These are phyloP conservation scores for Paracoccidioides lutzii DNA, from an alignment of 2,329 filamentous ascomycete genomes.

Conservation along the genomic window DNA sequence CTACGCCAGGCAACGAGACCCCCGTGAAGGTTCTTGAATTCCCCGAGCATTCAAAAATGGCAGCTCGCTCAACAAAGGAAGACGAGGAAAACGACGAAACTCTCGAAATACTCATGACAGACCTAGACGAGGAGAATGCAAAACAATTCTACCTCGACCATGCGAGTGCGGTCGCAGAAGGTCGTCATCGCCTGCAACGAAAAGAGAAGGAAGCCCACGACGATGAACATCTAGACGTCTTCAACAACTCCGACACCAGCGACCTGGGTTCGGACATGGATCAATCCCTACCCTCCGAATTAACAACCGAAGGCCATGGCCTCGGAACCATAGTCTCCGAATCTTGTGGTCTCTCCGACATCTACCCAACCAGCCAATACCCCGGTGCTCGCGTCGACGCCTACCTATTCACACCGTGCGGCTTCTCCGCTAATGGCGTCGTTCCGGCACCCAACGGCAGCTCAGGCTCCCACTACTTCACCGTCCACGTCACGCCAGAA, in stretches of 20 bases:
- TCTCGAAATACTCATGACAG: constrained; percentile 55
- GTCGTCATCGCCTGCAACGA: constrained; percentile 56
- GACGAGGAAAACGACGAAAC: constrained; percentile 35
- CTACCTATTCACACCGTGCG: constrained; percentile 91
- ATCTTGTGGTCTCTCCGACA: constrained; percentile 70
- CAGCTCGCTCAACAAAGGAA: constrained; percentile 10
- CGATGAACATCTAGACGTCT: constrained; percentile 55
- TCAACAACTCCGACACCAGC: constrained; percentile 56
- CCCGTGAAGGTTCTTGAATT: constrained; percentile 47
- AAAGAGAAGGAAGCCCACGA: constrained; percentile 42
- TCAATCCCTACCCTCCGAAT: constrained; percentile 50
- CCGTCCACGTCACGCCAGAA: constrained; percentile 94
- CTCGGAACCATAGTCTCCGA: constrained; percentile 88
- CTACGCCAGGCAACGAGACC: constrained; percentile 51
- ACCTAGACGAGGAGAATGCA: constrained; percentile 52
- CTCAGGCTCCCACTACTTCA: constrained; percentile 74
- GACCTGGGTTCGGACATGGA: constrained; percentile 41
- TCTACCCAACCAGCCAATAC: constrained; percentile 78
- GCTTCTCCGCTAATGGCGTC: constrained; percentile 94
- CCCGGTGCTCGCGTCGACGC: constrained; percentile 89
- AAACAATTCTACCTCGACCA: constrained; percentile 60
- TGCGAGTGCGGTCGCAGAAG: constrained; percentile 82
- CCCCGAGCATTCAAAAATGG: constrained; percentile 27
- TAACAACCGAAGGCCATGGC: constrained; percentile 87
- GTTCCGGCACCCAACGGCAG: constrained; percentile 58